Base-by-base conservation (phyloP, 2,329 filamentous ascomycete genomes). In the Sporothrix dimorphospora region DNA sequence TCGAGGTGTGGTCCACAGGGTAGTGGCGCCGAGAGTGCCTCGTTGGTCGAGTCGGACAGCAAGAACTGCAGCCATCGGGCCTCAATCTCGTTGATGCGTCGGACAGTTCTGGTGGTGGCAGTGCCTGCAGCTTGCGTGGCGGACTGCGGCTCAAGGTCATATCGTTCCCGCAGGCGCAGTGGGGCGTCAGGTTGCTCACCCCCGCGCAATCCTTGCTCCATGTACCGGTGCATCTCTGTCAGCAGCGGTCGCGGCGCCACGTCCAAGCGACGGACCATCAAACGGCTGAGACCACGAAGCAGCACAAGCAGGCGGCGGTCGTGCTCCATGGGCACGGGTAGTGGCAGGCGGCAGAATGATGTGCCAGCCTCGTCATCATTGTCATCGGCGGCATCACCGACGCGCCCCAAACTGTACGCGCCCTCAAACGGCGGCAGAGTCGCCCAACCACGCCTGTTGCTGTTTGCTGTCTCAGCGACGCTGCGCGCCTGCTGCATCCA, bases 51-150 rank as follows among this genome's bases (percentile, higher is more conserved):
- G 34, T 76, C 75, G 21, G 75, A 76, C 24, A 78, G 76, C 24
- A 82, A 71, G 7, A 79, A 79, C 67, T 76, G 74, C 49, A 82
- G 74, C 79, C 80, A 81, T 24, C 75, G 70, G n/a, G 80, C 71
- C 45, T 82, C 81, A 8, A 76, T 72, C 40, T 75, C 73, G 57
- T 75, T 74, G 16, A 81, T 42, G 1, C 72, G 71, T 7, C 75
- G 72, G 7, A 59, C 55, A 16, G 42, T 16, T 14, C 24, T 27
- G 4, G 19, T 6, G 7, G 34, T 8, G 8, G 21, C 7, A 12
- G 21, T 9, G n/a, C 30, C 30, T 6, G 30, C 30, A 34, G 30
- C 6, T 34, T 34, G 30, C 6, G n/a, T 5, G 0, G n/a, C 8
- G 1, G 21, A 19, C 24, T 49, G 34, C 3, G 67, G 59, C 24